Base-by-base conservation (phyloP, 2,329 filamentous ascomycete genomes). In the Scytalidium lignicola region DNA sequence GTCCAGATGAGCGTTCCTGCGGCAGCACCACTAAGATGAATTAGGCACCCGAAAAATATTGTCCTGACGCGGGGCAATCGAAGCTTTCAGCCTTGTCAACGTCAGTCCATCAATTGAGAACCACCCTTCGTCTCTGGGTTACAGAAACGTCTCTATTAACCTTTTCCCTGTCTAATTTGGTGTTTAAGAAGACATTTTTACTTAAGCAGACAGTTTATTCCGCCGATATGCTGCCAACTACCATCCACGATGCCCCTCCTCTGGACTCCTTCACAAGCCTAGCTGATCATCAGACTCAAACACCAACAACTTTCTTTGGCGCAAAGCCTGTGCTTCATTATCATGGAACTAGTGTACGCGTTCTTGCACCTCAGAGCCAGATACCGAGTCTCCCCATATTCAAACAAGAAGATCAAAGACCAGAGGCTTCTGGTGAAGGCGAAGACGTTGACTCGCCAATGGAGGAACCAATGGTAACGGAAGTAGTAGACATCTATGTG, bases 311-410 rank as follows among this genome's bases (percentile, higher is more conserved):
- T 40, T 92, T 91, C 69, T 85, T 83, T 59, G 79, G 76, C 58
- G 80, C 79, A 22, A 88, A 86, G 61, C 82, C 87, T 1, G 76
- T 91, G 41, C 76, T 91, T 3, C 80, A 91, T 67, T 79, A 78
- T 57, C 79, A 84, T 59, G 73, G 77, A 37, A 58, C 71, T 12
- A 71, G 73, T 50, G 74, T 81, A 48, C 82, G 78, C 37, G 78
- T 84, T 2, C 77, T 79, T 60, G 70, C 85, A 18, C 72, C 79
- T 21, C 71, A 69, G 29, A 71, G 74, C 39, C 78, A 86, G 58
- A 68, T 75, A 20, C 73, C 74, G 37, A 69, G 68, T 47, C 69
- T 88, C 48, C 78, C 49, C 55, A 61, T 73, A 57, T 78, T 81
- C 55, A 21, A 52, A 61, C 74, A 79, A 53, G 66, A 79, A 2